A percentile compares a stretch with the other conserved stretches of the same genome.
These are phyloP conservation scores for Candida dendrica DNA, from an alignment of 805 yeast genomes.

Conservation along the genomic window DNA sequence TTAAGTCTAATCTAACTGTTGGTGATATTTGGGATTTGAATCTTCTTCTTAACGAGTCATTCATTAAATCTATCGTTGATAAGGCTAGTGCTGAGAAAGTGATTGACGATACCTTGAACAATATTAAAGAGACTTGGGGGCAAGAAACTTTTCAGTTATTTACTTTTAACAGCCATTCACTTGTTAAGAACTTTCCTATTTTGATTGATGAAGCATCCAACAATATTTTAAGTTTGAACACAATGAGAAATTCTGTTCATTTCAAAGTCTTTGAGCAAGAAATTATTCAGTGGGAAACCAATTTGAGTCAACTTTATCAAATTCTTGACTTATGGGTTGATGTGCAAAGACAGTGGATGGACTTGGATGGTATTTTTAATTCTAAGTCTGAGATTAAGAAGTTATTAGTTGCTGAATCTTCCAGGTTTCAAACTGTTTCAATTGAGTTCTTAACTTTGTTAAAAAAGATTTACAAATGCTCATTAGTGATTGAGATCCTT, in stretches of 20 bases:
- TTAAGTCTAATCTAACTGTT: conserved; percentile 7
- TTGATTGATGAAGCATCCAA: conserved; percentile 52
- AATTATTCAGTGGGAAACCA: conserved; percentile 45
- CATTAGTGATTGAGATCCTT: conserved; percentile 48
- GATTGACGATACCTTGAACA: conserved; percentile 48
- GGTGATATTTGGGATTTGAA: conserved; percentile 55
- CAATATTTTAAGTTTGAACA: conserved; percentile 52
- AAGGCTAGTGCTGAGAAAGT: conserved; percentile 70
- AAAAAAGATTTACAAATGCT: conserved; percentile 40
- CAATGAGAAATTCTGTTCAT: conserved; percentile 67
- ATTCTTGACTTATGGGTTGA: conserved; percentile 72
- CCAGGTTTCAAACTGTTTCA: conserved; percentile 57
- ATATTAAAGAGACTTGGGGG: conserved; percentile 53
- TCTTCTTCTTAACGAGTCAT: conserved; percentile 34
- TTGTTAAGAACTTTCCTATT: conserved; percentile 63
- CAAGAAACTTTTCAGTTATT: conserved; percentile 42
- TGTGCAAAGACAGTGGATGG: conserved; percentile 84
- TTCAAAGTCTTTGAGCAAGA: conserved; percentile 54
- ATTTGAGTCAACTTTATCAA: conserved; percentile 41
- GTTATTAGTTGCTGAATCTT: conserved; percentile 63
- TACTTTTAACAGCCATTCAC: conserved; percentile 42
- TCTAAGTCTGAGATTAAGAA: conserved; percentile 47
- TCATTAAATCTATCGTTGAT: conserved; percentile 41
- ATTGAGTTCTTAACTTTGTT: conserved; percentile 51
- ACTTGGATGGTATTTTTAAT: conserved; percentile 72